Percentiles rank a stretch among this genome's conserved stretches.
Conservation (phyloP, 2,329 filamentous ascomycete genomes). For the Chrysosporium keratinophilum region DNA sequence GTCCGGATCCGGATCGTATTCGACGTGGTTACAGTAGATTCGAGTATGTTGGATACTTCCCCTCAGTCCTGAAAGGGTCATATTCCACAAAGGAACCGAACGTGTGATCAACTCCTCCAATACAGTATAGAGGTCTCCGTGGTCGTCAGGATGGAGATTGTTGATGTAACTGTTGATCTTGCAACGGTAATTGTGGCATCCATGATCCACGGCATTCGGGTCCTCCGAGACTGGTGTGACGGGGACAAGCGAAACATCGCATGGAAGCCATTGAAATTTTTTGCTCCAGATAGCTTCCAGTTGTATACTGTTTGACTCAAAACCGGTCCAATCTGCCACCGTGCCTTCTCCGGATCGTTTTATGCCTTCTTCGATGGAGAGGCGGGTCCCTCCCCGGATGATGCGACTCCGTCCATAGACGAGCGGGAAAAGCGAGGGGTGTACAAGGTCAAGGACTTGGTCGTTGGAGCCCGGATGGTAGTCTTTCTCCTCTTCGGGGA, state of each 20-base stretch:
- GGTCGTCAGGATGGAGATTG: conserved; percentile 29
- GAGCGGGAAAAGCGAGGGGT: conserved; percentile 45
- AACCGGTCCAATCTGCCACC: conserved; percentile 8
- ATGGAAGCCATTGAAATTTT: conserved; percentile 39
- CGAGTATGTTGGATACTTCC: conserved; percentile 1
- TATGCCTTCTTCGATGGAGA: conserved; percentile 22
- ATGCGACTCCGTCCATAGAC: conserved; percentile 24
- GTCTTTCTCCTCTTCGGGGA: conserved; percentile 46
- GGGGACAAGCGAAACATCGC: conserved; percentile 24
- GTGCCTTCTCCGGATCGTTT: conserved; percentile 17
- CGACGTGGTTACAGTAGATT: conserved; percentile 11
- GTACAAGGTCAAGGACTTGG: conserved; percentile 54
- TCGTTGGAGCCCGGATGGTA: conserved; percentile 52
- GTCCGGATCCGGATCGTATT: conserved; percentile 16
- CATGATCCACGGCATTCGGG: neutral
- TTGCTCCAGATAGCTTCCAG: conserved; percentile 17
- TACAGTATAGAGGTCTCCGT: conserved; percentile 25
- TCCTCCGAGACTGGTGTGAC: conserved; percentile 7
- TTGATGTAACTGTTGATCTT: conserved; percentile 34
- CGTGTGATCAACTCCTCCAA: conserved; percentile 27
- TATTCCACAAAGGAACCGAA: conserved; percentile 29
- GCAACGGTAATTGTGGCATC: conserved; percentile 11
- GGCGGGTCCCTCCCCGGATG: conserved; percentile 16
- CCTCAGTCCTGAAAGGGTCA: conserved; percentile 19
- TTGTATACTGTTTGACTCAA: neutral